Evolutionary conservation across 2,329 filamentous ascomycete species (phyloP), one percentile per base, ranked within the genome.

Genomic region (Teratosphaeria zuluensis): DNA sequence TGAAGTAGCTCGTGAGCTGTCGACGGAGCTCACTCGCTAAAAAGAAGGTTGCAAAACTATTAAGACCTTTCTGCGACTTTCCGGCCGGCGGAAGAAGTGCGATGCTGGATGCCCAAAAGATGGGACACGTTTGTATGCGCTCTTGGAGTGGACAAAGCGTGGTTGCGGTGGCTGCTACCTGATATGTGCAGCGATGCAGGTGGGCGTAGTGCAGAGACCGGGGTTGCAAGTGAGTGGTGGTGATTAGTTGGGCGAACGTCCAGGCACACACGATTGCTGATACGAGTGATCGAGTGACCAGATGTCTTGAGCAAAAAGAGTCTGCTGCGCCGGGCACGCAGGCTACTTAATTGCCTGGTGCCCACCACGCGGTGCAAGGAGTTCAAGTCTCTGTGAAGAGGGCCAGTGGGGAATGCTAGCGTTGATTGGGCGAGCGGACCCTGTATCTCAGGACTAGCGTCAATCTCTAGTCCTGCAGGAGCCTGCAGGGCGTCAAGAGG

Each of bases 31-130:
- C 61, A 64, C 65, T 66, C 66, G 59, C 62, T 61, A 62, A 58
- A 57, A 55, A 60, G 64, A 56, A 56, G 63, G 57, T 63, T 60
- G 62, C 56, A 64, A 59, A 57, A 55, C 58, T 56, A 65, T 67
- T 66, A 53, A 66, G 28, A 63, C 54, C 67, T 60, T 55, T 57
- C 54, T 59, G 66, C 62, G 54, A 61, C 65, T 68, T 66, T 63
- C 69, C 69, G 68, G 60, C 69, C 69, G 65, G 69, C 69, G 69
- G 69, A 69, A 59, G 65, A 65, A 65, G 68, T 61, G 61, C 59
- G 59, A 53, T 53, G 55, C 64, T 60, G 56, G 62, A 60, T 54
- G 55, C 58, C 51, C 58, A 58, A 61, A 55, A 54, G 55, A 57
- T 53, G 61, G 54, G 56, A 57, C 51, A 48, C 42, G 42, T 48